These are phyloP conservation scores for Oryza rufipogon DNA, from an alignment of 176 grass and related monocot genomes.

Conservation along the genomic window DNA sequence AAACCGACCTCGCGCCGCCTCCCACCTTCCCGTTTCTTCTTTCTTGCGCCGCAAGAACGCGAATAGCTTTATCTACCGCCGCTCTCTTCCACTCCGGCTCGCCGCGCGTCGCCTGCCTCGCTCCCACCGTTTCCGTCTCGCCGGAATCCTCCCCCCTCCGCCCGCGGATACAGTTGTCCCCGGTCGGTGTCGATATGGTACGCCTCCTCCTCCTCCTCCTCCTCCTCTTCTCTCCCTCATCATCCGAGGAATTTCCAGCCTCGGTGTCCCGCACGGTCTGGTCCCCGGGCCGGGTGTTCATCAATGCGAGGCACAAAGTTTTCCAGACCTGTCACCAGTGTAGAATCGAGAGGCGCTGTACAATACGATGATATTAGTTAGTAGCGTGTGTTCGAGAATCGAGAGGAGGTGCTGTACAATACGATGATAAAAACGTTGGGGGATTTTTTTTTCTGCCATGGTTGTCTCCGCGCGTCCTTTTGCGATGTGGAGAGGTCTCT, in stretches of 20 bases:
- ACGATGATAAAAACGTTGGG: too few species aligned
- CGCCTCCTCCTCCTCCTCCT: neutral
- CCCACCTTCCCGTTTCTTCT: neutral
- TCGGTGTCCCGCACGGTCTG: neutral
- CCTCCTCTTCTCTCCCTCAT: neutral
- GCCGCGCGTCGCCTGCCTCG: neutral
- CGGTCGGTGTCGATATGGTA: constrained; percentile 32
- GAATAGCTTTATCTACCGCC: neutral
- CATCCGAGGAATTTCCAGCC: neutral
- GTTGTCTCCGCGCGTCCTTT: neutral
- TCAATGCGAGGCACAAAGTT: neutral
- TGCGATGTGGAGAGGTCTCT: neutral
- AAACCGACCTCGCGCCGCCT: neutral
- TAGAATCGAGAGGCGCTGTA: neutral
- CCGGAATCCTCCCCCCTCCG: neutral
- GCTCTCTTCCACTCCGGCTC: neutral
- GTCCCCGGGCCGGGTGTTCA: neutral
- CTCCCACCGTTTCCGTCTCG: neutral
- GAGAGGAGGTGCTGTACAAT: too few species aligned
- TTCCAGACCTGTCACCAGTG: neutral
- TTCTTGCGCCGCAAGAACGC: constrained; percentile 33
- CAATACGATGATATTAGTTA: too few species aligned
- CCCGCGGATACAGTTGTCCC: neutral
- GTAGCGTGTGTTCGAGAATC: too few species aligned
- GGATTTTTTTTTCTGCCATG: constrained; percentile 4